Evolutionary conservation across 2,329 filamentous ascomycete species (phyloP).

Genomic region (Penicillium sp.): DNA sequence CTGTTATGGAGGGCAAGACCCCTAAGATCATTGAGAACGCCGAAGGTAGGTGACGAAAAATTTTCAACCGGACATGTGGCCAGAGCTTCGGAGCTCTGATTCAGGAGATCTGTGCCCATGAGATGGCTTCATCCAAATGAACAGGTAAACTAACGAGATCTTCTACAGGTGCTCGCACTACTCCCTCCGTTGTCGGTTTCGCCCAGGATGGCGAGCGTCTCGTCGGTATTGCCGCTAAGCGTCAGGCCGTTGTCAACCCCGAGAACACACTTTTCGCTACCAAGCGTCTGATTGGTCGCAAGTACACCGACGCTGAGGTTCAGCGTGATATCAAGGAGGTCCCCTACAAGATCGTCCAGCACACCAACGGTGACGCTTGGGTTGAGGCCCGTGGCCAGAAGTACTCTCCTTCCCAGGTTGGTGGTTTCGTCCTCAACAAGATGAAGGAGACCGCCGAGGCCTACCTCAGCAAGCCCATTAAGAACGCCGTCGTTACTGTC

Average conservation of each 20-base stretch:
- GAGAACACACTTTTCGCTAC: slow-evolving; percentile 98
- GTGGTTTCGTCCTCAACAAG: slow-evolving; percentile 94
- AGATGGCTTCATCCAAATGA: background rate
- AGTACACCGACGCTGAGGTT: slow-evolving; percentile 90
- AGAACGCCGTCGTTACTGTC: slow-evolving; percentile 96
- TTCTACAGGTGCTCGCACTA: slow-evolving; percentile 75
- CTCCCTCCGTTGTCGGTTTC: slow-evolving; percentile 93
- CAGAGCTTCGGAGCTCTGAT: slow-evolving; percentile 5
- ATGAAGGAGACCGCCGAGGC: slow-evolving; percentile 99
- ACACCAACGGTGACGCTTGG: slow-evolving; percentile 96
- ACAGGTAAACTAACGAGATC: slow-evolving; percentile 16
- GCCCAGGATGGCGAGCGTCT: slow-evolving; percentile 93
- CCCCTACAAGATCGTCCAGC: slow-evolving; percentile 97
- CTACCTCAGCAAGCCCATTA: slow-evolving; percentile 84
- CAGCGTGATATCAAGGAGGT: slow-evolving; percentile 98
- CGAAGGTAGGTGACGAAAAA: slow-evolving; percentile 65
- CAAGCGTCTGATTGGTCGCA: slow-evolving; percentile 97
- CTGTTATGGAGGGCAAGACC: slow-evolving; percentile 94
- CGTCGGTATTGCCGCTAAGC: slow-evolving; percentile 96
- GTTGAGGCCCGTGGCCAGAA: slow-evolving; percentile 89
- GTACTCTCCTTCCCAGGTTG: slow-evolving; percentile 97
- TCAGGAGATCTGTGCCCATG: background rate
- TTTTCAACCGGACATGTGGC: slow-evolving; percentile 13
- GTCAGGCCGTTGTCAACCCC: slow-evolving; percentile 96
- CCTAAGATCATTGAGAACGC: slow-evolving; percentile 98